phyloP scores from a whole-genome alignment of 176 grass and related monocot species.

The Oryza brachyantha region DNA sequence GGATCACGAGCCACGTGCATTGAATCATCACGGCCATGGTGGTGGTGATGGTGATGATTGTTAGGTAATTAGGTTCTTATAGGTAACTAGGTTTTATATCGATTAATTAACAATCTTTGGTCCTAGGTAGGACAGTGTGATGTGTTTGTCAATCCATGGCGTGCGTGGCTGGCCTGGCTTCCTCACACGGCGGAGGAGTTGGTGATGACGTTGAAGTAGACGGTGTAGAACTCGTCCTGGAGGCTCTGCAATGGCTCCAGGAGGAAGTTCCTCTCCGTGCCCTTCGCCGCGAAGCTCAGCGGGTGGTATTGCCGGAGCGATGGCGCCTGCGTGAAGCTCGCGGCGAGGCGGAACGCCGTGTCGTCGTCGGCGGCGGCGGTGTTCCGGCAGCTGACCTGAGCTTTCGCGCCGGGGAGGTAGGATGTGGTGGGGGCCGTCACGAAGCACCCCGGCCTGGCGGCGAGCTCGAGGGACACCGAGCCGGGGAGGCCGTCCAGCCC shows the following conservation, averaged over 20 bases:
- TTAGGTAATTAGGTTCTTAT: not conserved
- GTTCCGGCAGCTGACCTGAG: conserved; percentile 30
- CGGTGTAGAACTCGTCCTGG: conserved; percentile 75
- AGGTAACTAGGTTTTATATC: not conserved
- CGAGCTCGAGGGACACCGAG: conserved; percentile 59
- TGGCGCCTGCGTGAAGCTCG: conserved; percentile 44
- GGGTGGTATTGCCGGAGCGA: conserved; percentile 55
- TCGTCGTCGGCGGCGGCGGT: not conserved
- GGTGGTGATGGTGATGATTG: not conserved
- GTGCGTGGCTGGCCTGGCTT: not conserved
- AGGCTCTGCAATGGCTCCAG: conserved; percentile 74
- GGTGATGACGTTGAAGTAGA: conserved; percentile 73
- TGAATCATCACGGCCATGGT: not conserved
- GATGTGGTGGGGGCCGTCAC: not conserved
- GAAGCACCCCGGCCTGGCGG: conserved; percentile 56
- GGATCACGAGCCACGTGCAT: not conserved
- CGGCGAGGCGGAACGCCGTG: conserved; percentile 40
- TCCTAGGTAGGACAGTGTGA: too few species aligned
- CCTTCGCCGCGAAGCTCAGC: conserved; percentile 61
- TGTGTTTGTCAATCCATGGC: not conserved
- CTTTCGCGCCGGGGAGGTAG: conserved; percentile 17
- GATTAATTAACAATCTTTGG: not conserved
- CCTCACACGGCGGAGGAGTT: not conserved
- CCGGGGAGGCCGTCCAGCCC: conserved; percentile 55
- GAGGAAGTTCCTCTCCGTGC: conserved; percentile 58